Base-by-base conservation (phyloP, 768 basidiomycete species). In the Leccinellum albellum region DNA sequence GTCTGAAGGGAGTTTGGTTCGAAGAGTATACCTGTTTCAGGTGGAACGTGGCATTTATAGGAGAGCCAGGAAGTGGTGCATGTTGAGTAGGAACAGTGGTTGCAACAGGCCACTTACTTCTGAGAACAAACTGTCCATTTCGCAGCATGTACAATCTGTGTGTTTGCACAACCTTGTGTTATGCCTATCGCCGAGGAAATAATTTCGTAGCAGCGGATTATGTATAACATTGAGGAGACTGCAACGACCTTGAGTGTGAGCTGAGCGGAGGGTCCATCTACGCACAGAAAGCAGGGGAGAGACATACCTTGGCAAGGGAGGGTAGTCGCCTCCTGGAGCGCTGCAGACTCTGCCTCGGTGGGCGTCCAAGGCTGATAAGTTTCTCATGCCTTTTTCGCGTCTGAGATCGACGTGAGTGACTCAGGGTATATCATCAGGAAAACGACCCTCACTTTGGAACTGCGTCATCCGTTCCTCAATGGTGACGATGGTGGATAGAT, bases 131-230 rank as follows among this genome's bases (percentile, higher is more conserved):
- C 82, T 86, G 72, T 98, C 94, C 89, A 98, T 91, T 70, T 96
- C 94, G 67, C 94, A 98, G 59, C 87, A 93, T 46, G 87, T 89
- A 70, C 94, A 97, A 47, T 85, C 83, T 23, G 82, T 81, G 28
- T 73, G 70, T 64, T 84, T 88, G 70, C 93, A 94, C 47, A 83
- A 73, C 58, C 73, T 78, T 63, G 73, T 78, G 66, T 94, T 93
- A 68, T 98, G 96, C 69, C 86, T 89, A 71, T 98, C 96, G 55
- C 88, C 82, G 24, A 98, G 84, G 66, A 94, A 98, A 70, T 89
- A 91, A 63, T 91, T 89, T 32, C 92, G 83, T 5, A 98, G 76
- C 5, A 96, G 77, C 0, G 96, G 95, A 64, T 97, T 98, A 72
- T 92, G 89, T 8, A 91, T 78, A 0, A 96, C 82, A 70, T 96